Conservation (phyloP, 805 yeast genomes). For the Alloascoidea africana region DNA sequence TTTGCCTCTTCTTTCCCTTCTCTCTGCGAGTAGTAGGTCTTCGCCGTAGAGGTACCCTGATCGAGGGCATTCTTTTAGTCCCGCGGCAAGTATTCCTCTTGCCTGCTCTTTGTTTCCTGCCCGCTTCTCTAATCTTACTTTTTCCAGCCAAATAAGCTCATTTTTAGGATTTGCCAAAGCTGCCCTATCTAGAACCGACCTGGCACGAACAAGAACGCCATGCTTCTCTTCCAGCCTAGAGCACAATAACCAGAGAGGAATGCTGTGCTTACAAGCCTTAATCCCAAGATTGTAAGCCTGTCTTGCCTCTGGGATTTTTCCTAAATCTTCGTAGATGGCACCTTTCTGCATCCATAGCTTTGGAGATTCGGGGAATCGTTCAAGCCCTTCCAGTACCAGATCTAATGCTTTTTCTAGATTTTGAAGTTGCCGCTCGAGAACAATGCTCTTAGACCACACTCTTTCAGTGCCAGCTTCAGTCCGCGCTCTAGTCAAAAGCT, state of each 20-base stretch:
- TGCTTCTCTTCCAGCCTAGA: constrained; percentile 31
- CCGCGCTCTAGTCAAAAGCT: constrained; percentile 25
- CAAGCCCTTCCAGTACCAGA: constrained; percentile 30
- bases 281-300: constrained; percentile 34
- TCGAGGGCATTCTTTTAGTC: constrained; percentile 39
- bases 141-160: constrained; percentile 42
- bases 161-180: constrained; percentile 31
- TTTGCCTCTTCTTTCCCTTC: constrained; percentile 36
- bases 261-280: constrained; percentile 25
- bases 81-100: constrained; percentile 36
- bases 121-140: constrained; percentile 40
- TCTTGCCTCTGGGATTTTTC: constrained; percentile 25
- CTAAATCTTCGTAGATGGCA: constrained; percentile 28
- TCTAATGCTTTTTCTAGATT: constrained; percentile 22
- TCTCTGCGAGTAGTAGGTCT: constrained; percentile 27
- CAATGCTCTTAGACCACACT: constrained; percentile 48
- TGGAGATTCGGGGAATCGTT: constrained; percentile 28
- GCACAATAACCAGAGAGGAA: constrained; percentile 38
- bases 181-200: constrained; percentile 61
- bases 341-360: constrained; percentile 50
- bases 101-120: constrained; percentile 36
- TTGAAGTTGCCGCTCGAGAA: constrained; percentile 27
- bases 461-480: constrained; percentile 25
- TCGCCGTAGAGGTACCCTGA: constrained; percentile 56
- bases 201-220: constrained; percentile 36